Percentiles rank a stretch among this genome's conserved stretches.
Evolutionary conservation across 345 rosid species (phyloP).

Genomic region (Hypericum androsaemum): DNA sequence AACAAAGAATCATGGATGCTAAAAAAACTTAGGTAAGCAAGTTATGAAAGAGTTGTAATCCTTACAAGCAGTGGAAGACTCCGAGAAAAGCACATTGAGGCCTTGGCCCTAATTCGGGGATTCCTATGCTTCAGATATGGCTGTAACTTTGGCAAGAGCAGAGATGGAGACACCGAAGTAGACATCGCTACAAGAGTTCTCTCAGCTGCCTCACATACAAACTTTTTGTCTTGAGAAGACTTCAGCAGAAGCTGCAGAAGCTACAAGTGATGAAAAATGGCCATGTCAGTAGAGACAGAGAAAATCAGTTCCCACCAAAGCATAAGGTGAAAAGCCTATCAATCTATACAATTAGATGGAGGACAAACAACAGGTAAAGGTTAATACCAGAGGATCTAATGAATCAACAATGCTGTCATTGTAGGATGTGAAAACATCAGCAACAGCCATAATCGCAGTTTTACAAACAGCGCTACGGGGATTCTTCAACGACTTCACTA

Average conservation of each 20-base stretch:
- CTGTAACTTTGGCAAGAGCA: conserved; percentile 63
- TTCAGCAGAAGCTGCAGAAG: conserved; percentile 88
- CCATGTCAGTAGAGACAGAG: conserved; percentile 3
- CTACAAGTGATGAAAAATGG: conserved; percentile 32
- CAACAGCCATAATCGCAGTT: conserved; percentile 86
- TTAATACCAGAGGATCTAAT: conserved; percentile 66
- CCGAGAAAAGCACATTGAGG: conserved; percentile 72
- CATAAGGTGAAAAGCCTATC: conserved; percentile 1
- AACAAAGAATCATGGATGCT: too few relatives aligned
- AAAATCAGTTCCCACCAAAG: conserved; percentile 1
- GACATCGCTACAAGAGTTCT: conserved; percentile 76
- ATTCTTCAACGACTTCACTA: conserved; percentile 86
- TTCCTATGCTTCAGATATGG: conserved; percentile 74
- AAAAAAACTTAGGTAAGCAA: too few relatives aligned
- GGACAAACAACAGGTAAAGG: not conserved
- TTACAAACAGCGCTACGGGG: conserved; percentile 97
- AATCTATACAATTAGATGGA: not conserved
- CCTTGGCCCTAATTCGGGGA: conserved; percentile 90
- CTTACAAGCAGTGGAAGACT: conserved; percentile 76
- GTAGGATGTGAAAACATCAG: conserved; percentile 71
- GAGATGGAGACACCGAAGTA: conserved; percentile 48
- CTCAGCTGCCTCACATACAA: conserved; percentile 95
- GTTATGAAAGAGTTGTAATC: not conserved
- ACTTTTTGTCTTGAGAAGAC: conserved; percentile 89
- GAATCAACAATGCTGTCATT: conserved; percentile 54